A percentile compares a stretch with the other conserved stretches of the same genome.
phyloP scores from a whole-genome alignment of 192 early-diverging fungal species.

The Coemansia sp. region DNA sequence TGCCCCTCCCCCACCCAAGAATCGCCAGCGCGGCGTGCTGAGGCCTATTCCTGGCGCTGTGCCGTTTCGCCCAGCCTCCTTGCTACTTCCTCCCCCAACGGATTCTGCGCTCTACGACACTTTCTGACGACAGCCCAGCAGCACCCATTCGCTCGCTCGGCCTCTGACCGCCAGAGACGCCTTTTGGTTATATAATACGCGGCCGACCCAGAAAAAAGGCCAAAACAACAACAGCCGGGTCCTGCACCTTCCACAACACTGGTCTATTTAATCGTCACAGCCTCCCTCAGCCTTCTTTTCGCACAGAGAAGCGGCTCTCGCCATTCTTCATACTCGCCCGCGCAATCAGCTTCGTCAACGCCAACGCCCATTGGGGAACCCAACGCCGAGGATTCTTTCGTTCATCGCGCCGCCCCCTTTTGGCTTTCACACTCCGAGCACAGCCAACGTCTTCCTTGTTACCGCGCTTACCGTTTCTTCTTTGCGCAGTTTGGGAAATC shows the following conservation, averaged over 20 bases:
- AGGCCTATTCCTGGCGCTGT: neutral
- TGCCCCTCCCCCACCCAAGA: neutral
- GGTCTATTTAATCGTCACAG: constrained; percentile 2
- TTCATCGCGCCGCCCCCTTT: too few relatives aligned
- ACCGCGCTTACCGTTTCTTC: constrained; percentile 6
- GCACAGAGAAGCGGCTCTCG: neutral
- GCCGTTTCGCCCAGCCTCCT: neutral
- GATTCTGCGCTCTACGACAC: neutral
- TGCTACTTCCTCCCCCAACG: neutral
- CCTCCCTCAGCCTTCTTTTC: neutral
- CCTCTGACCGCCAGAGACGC: too few relatives aligned
- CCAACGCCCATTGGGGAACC: neutral
- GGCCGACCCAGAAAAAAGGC: neutral
- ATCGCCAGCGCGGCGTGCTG: too few relatives aligned
- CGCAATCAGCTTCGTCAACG: neutral
- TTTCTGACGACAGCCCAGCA: neutral
- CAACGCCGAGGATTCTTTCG: neutral
- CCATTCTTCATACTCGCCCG: neutral
- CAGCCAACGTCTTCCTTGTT: too few relatives aligned
- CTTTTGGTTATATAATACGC: neutral
- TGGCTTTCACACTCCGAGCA: constrained; percentile 4
- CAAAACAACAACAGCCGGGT: constrained; percentile 4
- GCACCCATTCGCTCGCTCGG: too few relatives aligned
- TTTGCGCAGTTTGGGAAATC: constrained; percentile 2
- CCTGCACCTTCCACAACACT: neutral